Evolutionary conservation across 2,329 filamentous ascomycete species (phyloP).

Genomic region (Phialemonium atrogriseum): DNA sequence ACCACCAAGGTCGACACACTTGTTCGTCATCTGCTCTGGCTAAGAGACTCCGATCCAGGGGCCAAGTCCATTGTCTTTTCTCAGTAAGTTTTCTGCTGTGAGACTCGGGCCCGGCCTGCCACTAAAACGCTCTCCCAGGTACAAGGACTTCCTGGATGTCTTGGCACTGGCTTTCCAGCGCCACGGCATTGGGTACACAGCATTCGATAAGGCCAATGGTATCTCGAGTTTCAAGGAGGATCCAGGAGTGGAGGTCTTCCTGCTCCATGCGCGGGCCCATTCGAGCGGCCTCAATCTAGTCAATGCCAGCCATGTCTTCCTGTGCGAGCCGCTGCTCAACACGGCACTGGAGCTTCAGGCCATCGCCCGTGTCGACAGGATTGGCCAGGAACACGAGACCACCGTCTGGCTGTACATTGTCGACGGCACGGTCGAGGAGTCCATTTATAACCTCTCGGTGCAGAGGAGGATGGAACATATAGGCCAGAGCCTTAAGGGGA

Average conservation of each 20-base stretch:
- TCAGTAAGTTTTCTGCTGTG: no score
- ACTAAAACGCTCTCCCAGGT: no score
- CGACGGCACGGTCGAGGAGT: constrained; percentile 84
- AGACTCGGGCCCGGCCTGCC: no score
- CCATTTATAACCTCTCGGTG: constrained; percentile 82
- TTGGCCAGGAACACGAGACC: constrained; percentile 80
- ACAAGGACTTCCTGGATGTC: constrained; percentile 70
- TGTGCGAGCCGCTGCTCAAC: constrained; percentile 90
- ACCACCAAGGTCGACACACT: constrained; percentile 87
- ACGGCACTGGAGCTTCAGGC: constrained; percentile 91
- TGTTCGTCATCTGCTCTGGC: constrained; percentile 74
- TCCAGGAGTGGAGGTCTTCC: constrained; percentile 67
- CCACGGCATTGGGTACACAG: constrained; percentile 66
- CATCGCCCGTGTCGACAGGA: constrained; percentile 89
- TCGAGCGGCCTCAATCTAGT: constrained; percentile 85
- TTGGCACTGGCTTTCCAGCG: constrained; percentile 60
- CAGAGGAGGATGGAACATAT: constrained; percentile 72
- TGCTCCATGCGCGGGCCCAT: constrained; percentile 83
- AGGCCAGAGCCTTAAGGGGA: constrained; percentile 30
- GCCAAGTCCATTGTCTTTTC: constrained; percentile 93
- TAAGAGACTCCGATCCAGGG: constrained; percentile 74
- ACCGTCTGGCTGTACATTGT: constrained; percentile 95
- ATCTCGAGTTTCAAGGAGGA: constrained; percentile 72
- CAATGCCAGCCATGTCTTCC: constrained; percentile 87
- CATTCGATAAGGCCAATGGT: constrained; percentile 60